These are phyloP conservation scores for Comarum palustre DNA, from an alignment of 306 rosid genomes.

Conservation along the genomic window DNA sequence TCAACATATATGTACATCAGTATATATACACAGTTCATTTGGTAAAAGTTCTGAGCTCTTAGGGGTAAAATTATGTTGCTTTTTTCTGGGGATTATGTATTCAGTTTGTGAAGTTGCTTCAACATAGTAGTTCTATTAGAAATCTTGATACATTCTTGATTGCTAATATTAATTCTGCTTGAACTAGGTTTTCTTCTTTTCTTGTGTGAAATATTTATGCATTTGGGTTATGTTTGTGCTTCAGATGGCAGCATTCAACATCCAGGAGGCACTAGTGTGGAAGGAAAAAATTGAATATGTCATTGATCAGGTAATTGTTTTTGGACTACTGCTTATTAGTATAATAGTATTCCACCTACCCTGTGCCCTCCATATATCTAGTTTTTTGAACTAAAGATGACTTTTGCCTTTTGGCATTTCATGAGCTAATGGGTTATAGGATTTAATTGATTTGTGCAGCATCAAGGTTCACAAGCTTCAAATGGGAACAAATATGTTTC, in stretches of 20 bases:
- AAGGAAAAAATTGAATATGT: constrained; percentile 86
- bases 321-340: background rate
- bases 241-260: constrained; percentile 99
- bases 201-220: background rate
- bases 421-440: constrained; percentile 13
- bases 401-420: constrained; percentile 2
- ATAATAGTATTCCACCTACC: background rate
- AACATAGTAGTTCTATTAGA: background rate
- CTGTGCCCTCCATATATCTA: background rate
- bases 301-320: constrained; percentile 76
- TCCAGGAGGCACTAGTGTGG: constrained; percentile 96
- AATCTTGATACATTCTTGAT: background rate
- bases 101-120: background rate
- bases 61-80: background rate
- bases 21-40: background rate
- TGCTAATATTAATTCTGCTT: background rate
- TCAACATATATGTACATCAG: background rate
- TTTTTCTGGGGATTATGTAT: background rate
- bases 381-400: background rate
- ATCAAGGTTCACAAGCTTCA: constrained; percentile 83
- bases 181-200: background rate
- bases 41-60: background rate
- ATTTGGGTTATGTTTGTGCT: constrained; percentile 24
- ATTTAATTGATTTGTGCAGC: constrained; percentile 55
- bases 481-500: constrained; percentile 91